Evolutionary conservation across 345 rosid species (phyloP), one percentile per base, ranked within the genome.

Genomic region (Salix caprea): DNA sequence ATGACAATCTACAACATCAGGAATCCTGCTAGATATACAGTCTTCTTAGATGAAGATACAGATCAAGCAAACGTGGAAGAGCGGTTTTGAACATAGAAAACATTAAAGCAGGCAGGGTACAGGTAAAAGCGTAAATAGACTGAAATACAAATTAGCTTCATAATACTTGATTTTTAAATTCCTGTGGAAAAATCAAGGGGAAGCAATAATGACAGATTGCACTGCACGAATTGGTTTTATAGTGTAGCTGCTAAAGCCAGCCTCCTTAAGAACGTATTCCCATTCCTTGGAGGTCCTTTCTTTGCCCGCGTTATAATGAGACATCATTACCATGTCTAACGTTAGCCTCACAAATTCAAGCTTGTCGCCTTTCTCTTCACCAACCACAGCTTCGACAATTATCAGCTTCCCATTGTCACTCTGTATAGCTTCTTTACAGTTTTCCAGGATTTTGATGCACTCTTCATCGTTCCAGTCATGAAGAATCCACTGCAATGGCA

Each of bases 241-340:
- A 7, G 78, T 81, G 76, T 77, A 77, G 10, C 85, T 72, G 52
- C 69, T 77, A 75, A 91, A 91, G 4, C 95, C 98, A 39, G 95
- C 89, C 52, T 85, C 69, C 10, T 13, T 32, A 64, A 93, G 86
- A 48, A 93, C 80, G 62, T 70, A 81, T 19, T 77, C 86, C 95
- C 95, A 93, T 70, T 93, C 97, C 65, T 87, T 76, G 19, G 76
- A 69, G 26, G 88, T 91, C 78, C 98, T 77, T 70, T 91, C 97
- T 77, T 87, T 88, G 54, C 94, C 98, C 12, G 77, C 77, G 61
- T 67, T 72, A 12, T 90, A 87, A 70, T 89, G 92, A 60, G 88
- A 86, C 91, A 91, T 88, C 97, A 88, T 89, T 75, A 50, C 85
- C 95, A 93, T 90, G 80, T 89, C 98, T 0, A 91, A 75, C 85